Evolutionary conservation across 1,284 basidiomycete species (phyloP).

Genomic region (Pseudozyma thailandica): DNA sequence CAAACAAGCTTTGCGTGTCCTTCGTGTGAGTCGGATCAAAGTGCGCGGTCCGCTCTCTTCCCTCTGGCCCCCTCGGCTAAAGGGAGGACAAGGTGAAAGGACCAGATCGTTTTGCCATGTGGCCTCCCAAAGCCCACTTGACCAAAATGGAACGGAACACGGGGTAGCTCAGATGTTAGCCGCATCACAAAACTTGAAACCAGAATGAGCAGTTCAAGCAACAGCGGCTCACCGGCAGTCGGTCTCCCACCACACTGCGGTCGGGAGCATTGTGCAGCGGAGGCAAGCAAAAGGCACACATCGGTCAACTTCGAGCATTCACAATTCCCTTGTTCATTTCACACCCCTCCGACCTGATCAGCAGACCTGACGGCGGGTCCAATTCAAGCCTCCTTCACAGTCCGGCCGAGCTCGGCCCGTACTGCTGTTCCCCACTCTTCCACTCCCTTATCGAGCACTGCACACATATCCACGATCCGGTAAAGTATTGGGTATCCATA

Average conservation of each 20-base stretch:
- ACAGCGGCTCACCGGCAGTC: no score
- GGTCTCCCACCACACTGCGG: no score
- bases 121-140: no score
- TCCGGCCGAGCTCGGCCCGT: not conserved
- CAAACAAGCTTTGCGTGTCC: not conserved
- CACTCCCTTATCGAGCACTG: not conserved
- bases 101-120: no score
- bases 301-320: not conserved
- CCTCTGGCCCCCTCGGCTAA: not conserved
- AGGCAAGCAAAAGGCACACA: not conserved
- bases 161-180: no score
- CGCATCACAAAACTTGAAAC: no score
- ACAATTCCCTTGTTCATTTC: not conserved
- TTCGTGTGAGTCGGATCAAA: not conserved
- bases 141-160: no score
- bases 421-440: not conserved
- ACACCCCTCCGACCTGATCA: not conserved
- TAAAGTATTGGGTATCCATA: no score
- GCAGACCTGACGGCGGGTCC: not conserved
- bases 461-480: no score
- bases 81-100: no score
- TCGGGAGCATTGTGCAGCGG: not conserved
- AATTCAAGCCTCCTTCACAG: not conserved
- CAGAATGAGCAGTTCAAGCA: no score
- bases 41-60: no score